Evolutionary conservation across 2,329 filamentous ascomycete species (phyloP), one percentile per base, ranked within the genome.

Genomic region (Hypoxylon sp.): DNA sequence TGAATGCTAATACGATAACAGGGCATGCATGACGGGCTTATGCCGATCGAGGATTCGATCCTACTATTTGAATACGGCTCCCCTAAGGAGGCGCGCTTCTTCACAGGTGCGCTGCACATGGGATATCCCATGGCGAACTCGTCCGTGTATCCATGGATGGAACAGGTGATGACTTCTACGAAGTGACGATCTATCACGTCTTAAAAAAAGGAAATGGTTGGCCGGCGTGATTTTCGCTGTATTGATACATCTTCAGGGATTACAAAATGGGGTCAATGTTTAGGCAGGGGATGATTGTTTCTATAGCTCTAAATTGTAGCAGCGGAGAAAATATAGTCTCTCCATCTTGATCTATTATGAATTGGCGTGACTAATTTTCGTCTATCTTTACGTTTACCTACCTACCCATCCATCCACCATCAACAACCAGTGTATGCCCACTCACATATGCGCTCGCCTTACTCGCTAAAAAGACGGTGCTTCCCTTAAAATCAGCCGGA

Each of bases 401-500:
- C 83, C 93, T 84, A 1, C 92, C 93, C 93, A 97, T 97, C 93
- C 93, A 97, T 10, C 94, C 94, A 6, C 94, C 94, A 80, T 97
- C 94, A 50, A 97, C 92, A 25, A 92, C 90, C 72, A 97, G 77
- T 4, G 93, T 84, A 80, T 97, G 92, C 0, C 94, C 94, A 72
- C 87, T 93, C 38, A 97, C 90, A 81, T 97, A 97, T 9, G 83
- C 87, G 77, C 91, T 93, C n/a, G 90, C 91, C 76, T 82, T 85
- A 75, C 91, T 91, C 0, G 92, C 92, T 69, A 97, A 81, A 75
- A 89, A 97, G 28, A 97, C 90, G 0, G 91, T 86, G 0, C 88
- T 90, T 0, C 93, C 94, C 83, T 94, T 94, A 79, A 97, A 97
- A 75, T 98, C 94, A 25, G 97, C 93, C 0, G 93, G 91, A 10